Evolutionary conservation across 2,329 filamentous ascomycete species (phyloP).

Genomic region (Colletotrichum cordylinicola): DNA sequence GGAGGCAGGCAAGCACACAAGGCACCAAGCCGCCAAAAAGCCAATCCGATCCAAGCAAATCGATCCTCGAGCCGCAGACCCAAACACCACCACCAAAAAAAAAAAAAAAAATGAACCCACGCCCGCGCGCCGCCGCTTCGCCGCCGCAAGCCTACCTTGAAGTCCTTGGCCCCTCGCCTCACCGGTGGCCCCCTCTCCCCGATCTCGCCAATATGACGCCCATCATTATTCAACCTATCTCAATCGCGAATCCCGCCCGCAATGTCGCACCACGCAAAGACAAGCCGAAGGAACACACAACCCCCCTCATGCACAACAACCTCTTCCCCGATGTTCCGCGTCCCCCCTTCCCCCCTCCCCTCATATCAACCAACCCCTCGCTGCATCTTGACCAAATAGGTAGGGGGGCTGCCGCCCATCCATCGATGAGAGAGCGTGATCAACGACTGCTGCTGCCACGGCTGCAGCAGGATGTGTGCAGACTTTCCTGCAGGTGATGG

Average conservation of each 20-base stretch:
- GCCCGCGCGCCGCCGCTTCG: too few relatives aligned
- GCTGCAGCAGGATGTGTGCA: conserved; percentile 6
- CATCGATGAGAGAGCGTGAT: background rate
- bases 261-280: background rate
- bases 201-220: background rate
- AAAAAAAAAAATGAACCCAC: background rate
- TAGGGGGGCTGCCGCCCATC: background rate
- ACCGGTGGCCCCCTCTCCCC: background rate
- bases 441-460: background rate
- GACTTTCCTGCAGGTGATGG: conserved; percentile 9
- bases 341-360: background rate
- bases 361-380: background rate
- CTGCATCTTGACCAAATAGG: conserved; percentile 11
- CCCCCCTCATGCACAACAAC: background rate
- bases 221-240: background rate
- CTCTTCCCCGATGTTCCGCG: background rate
- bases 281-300: background rate
- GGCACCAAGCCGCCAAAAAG: background rate
- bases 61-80: background rate
- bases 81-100: background rate
- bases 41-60: background rate
- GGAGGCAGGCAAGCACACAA: background rate
- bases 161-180: background rate
- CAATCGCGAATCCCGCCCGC: conserved; percentile 1
- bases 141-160: background rate